phyloP scores from a whole-genome alignment of 73 alveolate genomes.

The Symbiodinium natans region DNA sequence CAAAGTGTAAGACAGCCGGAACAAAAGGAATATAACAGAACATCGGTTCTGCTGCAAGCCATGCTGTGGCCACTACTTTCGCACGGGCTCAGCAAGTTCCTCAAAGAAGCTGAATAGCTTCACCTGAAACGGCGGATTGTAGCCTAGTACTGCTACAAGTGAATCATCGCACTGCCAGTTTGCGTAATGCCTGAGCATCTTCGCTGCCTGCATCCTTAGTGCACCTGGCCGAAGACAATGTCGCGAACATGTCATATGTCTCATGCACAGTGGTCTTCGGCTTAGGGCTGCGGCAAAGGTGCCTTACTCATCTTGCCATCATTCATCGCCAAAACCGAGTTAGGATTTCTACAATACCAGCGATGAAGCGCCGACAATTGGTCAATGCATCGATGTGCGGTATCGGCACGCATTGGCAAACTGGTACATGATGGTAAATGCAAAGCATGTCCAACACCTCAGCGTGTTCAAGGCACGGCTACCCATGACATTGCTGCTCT shows the following conservation, averaged over 20 bases:
- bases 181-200: neutral
- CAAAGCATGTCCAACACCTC: neutral
- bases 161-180: neutral
- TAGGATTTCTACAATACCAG: no score
- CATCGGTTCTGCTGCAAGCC: neutral
- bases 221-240: neutral
- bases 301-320: neutral
- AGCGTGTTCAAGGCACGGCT: neutral
- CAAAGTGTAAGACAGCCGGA: neutral
- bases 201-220: neutral
- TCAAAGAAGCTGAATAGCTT: constrained; percentile 86
- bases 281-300: no score
- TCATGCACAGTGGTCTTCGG: no score
- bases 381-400: no score
- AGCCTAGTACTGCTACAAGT: no score
- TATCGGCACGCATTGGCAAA: no score
- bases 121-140: no score
- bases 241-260: no score
- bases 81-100: constrained; percentile 81
- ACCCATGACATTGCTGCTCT: no score
- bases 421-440: neutral
- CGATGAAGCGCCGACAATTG: no score
- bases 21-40: neutral
- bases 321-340: neutral
- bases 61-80: neutral